Conservation (phyloP, 495 filamentous ascomycete species). For the Tuber borchii region DNA sequence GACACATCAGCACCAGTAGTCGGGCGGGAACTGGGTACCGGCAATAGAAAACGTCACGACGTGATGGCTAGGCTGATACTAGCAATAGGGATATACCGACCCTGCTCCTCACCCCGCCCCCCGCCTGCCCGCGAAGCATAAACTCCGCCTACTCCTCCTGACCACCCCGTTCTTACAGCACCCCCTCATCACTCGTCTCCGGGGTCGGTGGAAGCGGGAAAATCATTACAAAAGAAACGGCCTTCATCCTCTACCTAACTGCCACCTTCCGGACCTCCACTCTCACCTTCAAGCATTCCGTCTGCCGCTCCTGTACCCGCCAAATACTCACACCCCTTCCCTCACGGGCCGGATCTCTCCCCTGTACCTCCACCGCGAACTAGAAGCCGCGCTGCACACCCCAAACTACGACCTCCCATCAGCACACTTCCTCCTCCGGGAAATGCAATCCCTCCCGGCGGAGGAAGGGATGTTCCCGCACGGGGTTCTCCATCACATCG, state of each 20-base stretch:
- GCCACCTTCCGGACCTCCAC: slow-evolving; percentile 10
- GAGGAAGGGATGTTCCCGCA: slow-evolving; percentile 49
- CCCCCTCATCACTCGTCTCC: neutral
- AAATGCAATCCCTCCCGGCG: slow-evolving; percentile 48
- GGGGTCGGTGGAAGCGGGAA: neutral
- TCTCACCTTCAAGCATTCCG: slow-evolving; percentile 31
- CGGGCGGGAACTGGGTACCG: neutral
- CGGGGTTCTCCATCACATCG: slow-evolving; percentile 47
- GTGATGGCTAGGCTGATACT: neutral
- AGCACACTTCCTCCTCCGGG: slow-evolving; percentile 49
- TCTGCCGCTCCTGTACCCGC: slow-evolving; percentile 33
- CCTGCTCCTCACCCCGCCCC: neutral
- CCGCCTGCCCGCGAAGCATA: neutral
- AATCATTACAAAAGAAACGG: neutral
- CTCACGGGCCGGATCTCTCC: slow-evolving; percentile 42
- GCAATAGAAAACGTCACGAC: neutral
- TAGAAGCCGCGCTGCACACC: slow-evolving; percentile 48
- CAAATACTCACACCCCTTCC: slow-evolving; percentile 13
- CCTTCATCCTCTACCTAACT: neutral
- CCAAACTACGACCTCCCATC: slow-evolving; percentile 47
- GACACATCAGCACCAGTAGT: neutral
- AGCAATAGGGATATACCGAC: neutral
- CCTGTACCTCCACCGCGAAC: slow-evolving; percentile 45
- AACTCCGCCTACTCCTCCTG: neutral
- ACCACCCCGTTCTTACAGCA: neutral